These are phyloP conservation scores for Suillus subluteus DNA, from an alignment of 768 basidiomycete genomes.

Conservation along the genomic window DNA sequence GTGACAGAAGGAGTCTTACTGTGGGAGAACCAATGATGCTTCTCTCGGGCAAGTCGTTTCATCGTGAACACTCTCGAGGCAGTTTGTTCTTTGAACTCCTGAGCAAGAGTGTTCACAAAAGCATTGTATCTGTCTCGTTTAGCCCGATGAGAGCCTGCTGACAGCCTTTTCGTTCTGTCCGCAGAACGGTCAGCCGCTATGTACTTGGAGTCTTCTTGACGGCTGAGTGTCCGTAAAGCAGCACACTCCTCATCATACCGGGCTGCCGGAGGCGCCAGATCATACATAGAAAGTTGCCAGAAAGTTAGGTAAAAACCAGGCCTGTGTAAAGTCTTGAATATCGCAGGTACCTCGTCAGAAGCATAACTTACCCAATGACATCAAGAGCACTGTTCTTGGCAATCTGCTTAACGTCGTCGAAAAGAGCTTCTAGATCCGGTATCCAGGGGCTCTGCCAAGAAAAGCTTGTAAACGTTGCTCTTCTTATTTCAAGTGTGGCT, in stretches of 20 bases:
- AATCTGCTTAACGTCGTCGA: slow-evolving; percentile 75
- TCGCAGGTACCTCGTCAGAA: slow-evolving; percentile 13
- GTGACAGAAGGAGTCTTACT: slow-evolving; percentile 36
- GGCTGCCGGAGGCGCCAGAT: slow-evolving; percentile 75
- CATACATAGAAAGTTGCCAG: slow-evolving; percentile 95
- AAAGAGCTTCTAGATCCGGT: slow-evolving; percentile 68
- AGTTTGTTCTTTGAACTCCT: slow-evolving; percentile 79
- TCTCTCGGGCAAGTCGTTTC: slow-evolving; percentile 78
- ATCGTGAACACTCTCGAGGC: slow-evolving; percentile 72
- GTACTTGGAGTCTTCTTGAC: slow-evolving; percentile 68
- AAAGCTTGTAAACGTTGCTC: slow-evolving; percentile 12
- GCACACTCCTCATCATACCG: slow-evolving; percentile 82
- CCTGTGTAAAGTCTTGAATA: slow-evolving; percentile 50
- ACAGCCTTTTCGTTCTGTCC: slow-evolving; percentile 61
- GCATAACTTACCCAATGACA: slow-evolving; percentile 66
- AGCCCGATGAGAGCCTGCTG: slow-evolving; percentile 59
- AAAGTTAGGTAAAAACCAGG: slow-evolving; percentile 94
- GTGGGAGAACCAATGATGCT: slow-evolving; percentile 81
- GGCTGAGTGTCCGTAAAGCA: slow-evolving; percentile 60
- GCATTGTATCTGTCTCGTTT: slow-evolving; percentile 67
- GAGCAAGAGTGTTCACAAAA: slow-evolving; percentile 60
- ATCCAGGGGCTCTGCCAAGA: slow-evolving; percentile 73
- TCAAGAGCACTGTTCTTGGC: slow-evolving; percentile 67
- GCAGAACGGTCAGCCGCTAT: slow-evolving; percentile 71
- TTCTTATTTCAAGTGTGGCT: slow-evolving; percentile 14